Evolutionary conservation across 768 basidiomycete genomes (phyloP).

Genomic region (Phylloporus sp.): DNA sequence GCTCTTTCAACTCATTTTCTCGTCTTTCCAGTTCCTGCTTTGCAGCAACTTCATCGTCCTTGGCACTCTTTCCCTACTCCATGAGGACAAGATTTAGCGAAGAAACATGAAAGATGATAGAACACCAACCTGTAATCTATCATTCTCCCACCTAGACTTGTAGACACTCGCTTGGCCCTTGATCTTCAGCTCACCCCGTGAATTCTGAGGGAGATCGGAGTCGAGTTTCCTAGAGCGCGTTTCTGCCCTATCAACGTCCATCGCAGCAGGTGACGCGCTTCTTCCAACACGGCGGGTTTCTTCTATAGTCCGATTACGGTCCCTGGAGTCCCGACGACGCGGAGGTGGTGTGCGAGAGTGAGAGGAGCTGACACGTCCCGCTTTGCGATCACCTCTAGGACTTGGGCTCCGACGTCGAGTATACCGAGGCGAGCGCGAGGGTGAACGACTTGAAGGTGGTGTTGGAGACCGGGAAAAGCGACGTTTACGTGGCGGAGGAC

Average conservation of each 20-base stretch:
- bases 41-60: slow-evolving; percentile 1
- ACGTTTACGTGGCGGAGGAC: slow-evolving; percentile 36
- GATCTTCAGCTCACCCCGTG: slow-evolving; percentile 60
- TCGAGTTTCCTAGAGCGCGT: slow-evolving; percentile 24
- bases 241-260: slow-evolving; percentile 25
- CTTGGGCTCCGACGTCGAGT: slow-evolving; percentile 45
- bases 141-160: slow-evolving; percentile 53
- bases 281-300: slow-evolving; percentile 23
- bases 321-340: slow-evolving; percentile 30
- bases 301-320: slow-evolving; percentile 17
- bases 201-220: slow-evolving; percentile 29
- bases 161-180: slow-evolving; percentile 64
- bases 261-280: slow-evolving; percentile 21
- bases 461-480: slow-evolving; percentile 47
- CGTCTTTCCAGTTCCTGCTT: slow-evolving; percentile 56
- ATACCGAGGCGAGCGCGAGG: slow-evolving; percentile 33
- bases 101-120: slow-evolving; percentile 3
- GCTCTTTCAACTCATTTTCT: slow-evolving; percentile 81
- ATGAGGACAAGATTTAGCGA: slow-evolving; percentile 10
- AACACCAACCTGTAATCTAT: slow-evolving; percentile 26
- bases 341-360: slow-evolving; percentile 35
- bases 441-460: slow-evolving; percentile 43
- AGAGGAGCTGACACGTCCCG: slow-evolving; percentile 29
- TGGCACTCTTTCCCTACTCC: slow-evolving; percentile 20
- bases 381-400: slow-evolving; percentile 29